A percentile compares a stretch with the other conserved stretches of the same genome.
Evolutionary conservation across 768 basidiomycete genomes (phyloP).

Genomic region (Daedaleopsis sinensis): DNA sequence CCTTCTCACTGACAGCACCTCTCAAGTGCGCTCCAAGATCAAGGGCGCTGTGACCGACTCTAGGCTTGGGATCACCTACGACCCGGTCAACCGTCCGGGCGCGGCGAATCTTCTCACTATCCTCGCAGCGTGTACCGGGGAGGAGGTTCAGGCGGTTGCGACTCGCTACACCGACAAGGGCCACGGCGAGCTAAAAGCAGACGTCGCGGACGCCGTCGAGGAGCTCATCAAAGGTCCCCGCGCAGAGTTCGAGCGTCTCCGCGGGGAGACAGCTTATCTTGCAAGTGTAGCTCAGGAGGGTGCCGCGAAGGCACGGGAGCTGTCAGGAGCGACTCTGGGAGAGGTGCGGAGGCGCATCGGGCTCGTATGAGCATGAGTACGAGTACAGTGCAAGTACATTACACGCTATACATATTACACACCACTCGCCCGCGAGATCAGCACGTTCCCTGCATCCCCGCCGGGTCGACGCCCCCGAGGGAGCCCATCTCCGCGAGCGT

Average conservation of each 20-base stretch:
- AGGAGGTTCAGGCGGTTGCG: slow-evolving; percentile 48
- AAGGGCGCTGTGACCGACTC: slow-evolving; percentile 88
- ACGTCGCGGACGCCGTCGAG: slow-evolving; percentile 75
- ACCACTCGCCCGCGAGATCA: slow-evolving; percentile 5
- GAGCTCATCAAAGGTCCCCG: slow-evolving; percentile 68
- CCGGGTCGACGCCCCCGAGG: slow-evolving; percentile 34
- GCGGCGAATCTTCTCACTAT: slow-evolving; percentile 82
- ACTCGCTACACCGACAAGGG: slow-evolving; percentile 54
- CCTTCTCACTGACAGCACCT: slow-evolving; percentile 74
- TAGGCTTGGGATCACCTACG: slow-evolving; percentile 71
- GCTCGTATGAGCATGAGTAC: slow-evolving; percentile 30
- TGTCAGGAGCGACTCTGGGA: slow-evolving; percentile 64
- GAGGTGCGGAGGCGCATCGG: slow-evolving; percentile 75
- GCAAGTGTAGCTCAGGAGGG: slow-evolving; percentile 65
- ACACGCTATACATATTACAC: background rate
- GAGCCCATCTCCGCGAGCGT: slow-evolving; percentile 65
- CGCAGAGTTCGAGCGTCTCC: slow-evolving; percentile 66
- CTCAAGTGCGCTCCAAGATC: slow-evolving; percentile 69
- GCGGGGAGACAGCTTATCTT: slow-evolving; percentile 62
- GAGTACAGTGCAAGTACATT: slow-evolving; percentile 1
- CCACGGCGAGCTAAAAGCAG: slow-evolving; percentile 71
- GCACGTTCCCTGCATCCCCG: slow-evolving; percentile 31
- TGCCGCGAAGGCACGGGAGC: slow-evolving; percentile 58
- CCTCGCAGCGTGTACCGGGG: slow-evolving; percentile 69
- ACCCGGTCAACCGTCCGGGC: slow-evolving; percentile 80